phyloP scores from a whole-genome alignment of 495 filamentous ascomycete species.

The Pyrenula aspistea region DNA sequence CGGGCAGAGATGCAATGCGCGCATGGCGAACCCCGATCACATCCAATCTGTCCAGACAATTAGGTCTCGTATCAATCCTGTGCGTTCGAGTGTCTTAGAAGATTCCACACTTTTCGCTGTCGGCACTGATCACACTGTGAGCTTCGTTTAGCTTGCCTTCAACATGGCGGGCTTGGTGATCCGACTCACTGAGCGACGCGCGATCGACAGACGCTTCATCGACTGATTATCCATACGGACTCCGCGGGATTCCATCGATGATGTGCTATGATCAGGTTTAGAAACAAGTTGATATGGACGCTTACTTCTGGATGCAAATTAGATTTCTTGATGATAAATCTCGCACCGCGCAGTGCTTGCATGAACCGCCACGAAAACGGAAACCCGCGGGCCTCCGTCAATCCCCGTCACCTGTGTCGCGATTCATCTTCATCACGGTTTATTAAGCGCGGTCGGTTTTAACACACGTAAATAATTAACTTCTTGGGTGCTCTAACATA shows the following conservation, averaged over 20 bases:
- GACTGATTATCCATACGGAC: neutral
- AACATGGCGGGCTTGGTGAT: neutral
- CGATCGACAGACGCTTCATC: neutral
- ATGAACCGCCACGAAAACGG: neutral
- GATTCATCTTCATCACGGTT: neutral
- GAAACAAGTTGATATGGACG: neutral
- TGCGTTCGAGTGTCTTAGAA: neutral
- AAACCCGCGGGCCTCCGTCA: neutral
- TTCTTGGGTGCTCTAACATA: neutral
- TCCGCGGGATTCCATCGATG: constrained; percentile 2
- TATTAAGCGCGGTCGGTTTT: neutral
- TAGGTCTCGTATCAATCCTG: neutral
- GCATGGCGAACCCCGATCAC: constrained; percentile 14
- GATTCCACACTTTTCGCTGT: constrained; percentile 8
- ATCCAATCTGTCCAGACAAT: constrained; percentile 6
- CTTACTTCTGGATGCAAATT: neutral
- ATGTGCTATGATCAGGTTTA: neutral
- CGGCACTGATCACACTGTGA: constrained; percentile 15
- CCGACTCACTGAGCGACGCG: neutral
- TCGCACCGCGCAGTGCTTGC: neutral
- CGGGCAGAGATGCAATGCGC: constrained; percentile 13
- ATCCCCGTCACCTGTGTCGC: neutral
- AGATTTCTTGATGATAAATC: neutral
- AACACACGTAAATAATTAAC: neutral
- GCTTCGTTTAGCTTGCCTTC: neutral